Evolutionary conservation across 2,329 filamentous ascomycete genomes (phyloP).

Genomic region (Mariannaea sp.): DNA sequence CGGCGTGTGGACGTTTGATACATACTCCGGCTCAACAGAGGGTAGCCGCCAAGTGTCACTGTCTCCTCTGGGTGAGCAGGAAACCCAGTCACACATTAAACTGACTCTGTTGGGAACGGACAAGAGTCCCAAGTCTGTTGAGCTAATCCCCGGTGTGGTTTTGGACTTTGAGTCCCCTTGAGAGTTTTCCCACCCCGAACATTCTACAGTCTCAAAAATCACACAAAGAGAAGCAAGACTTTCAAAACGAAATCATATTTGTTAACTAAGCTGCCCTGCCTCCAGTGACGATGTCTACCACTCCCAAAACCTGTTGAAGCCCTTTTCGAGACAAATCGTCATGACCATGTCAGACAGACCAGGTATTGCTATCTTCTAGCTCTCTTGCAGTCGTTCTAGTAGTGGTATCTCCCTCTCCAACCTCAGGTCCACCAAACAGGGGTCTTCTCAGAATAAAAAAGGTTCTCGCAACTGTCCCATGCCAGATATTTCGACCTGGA

Average conservation of each 20-base stretch:
- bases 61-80: conserved; percentile 7
- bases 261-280: too few relatives aligned
- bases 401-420: too few relatives aligned
- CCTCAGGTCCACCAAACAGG: too few relatives aligned
- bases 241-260: not conserved
- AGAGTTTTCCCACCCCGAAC: not conserved
- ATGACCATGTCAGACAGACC: too few relatives aligned
- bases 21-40: conserved; percentile 21
- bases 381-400: too few relatives aligned
- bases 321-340: too few relatives aligned
- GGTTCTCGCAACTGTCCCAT: too few relatives aligned
- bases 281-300: too few relatives aligned
- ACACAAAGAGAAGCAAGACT: not conserved
- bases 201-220: not conserved
- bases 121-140: conserved; percentile 30
- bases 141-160: conserved; percentile 31
- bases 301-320: too few relatives aligned
- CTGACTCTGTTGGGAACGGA: conserved; percentile 31
- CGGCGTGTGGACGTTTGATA: conserved; percentile 26
- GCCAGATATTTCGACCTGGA: too few relatives aligned
- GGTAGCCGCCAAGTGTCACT: conserved; percentile 26
- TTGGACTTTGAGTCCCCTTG: conserved; percentile 27
- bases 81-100: conserved; percentile 22
- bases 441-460: too few relatives aligned
- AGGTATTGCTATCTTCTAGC: too few relatives aligned